These are phyloP conservation scores for Candida dubliniensis DNA, from an alignment of 1,139 yeast species.

Conservation along the genomic window DNA sequence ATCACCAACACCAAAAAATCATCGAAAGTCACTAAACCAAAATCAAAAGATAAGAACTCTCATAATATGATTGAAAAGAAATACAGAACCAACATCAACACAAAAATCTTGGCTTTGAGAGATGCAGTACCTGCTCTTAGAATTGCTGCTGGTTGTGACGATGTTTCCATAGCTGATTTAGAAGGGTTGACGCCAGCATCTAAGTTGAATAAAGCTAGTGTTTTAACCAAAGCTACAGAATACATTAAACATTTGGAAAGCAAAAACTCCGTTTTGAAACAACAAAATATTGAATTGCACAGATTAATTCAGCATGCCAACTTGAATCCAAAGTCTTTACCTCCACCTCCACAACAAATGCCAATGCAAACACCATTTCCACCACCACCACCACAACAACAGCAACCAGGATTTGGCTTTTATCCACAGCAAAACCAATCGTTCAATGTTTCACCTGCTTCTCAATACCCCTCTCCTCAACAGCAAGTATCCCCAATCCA, in stretches of 20 bases:
- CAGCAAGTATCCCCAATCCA: conserved; percentile 7
- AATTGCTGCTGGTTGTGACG: conserved; percentile 44
- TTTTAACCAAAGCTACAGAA: conserved; percentile 85
- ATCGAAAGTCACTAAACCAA: conserved; percentile 32
- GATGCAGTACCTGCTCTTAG: conserved; percentile 73
- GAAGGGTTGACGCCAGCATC: conserved; percentile 89
- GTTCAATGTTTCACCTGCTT: conserved; percentile 18
- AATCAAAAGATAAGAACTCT: conserved; percentile 58
- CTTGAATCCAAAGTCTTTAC: conserved; percentile 15
- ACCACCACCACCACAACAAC: conserved; percentile 18
- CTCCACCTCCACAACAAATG: conserved; percentile 9
- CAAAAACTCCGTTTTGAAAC: conserved; percentile 57
- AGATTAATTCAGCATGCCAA: conserved; percentile 34
- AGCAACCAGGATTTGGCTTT: conserved; percentile 22
- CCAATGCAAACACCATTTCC: conserved; percentile 22
- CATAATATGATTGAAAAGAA: conserved; percentile 81
- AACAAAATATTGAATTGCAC: conserved; percentile 56
- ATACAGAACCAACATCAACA: conserved; percentile 74
- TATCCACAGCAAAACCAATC: conserved; percentile 21
- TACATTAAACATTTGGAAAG: conserved; percentile 80
- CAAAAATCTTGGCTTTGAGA: conserved; percentile 66
- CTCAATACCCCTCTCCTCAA: conserved; percentile 18
- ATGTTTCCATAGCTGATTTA: conserved; percentile 49
- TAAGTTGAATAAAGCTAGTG: conserved; percentile 85
- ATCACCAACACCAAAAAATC: conserved; percentile 3